phyloP scores from a whole-genome alignment of 1,284 basidiomycete species.

The Volvariella surrecta region DNA sequence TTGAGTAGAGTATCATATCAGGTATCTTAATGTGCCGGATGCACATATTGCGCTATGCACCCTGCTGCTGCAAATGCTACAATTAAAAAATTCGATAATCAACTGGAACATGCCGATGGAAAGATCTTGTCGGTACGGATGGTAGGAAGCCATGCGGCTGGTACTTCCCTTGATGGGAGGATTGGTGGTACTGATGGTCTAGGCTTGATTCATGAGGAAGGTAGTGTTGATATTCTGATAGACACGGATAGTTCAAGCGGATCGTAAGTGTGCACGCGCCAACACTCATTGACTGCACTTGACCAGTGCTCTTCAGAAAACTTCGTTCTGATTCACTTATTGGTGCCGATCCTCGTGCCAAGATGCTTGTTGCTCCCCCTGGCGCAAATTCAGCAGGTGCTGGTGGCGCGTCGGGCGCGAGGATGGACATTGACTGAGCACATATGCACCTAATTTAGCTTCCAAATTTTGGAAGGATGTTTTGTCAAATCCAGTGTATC shows the following conservation, averaged over 20 bases:
- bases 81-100: constrained; percentile 68
- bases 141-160: constrained; percentile 44
- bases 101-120: constrained; percentile 80
- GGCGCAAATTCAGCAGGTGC: constrained; percentile 53
- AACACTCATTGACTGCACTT: neutral
- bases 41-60: too few species aligned
- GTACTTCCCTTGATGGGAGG: constrained; percentile 44
- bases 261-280: constrained; percentile 42
- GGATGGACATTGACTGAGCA: too few species aligned
- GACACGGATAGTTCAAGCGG: constrained; percentile 28
- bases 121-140: constrained; percentile 59
- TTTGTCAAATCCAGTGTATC: too few species aligned
- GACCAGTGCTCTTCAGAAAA: constrained; percentile 51
- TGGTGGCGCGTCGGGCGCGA: too few species aligned
- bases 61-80: constrained; percentile 57
- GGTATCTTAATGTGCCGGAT: too few species aligned
- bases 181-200: constrained; percentile 46
- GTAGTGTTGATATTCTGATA: constrained; percentile 65
- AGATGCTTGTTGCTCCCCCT: constrained; percentile 63
- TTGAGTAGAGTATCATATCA: too few species aligned
- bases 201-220: constrained; percentile 50
- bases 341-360: constrained; percentile 57
- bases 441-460: too few species aligned
- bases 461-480: too few species aligned
- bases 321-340: constrained; percentile 77